Base-by-base conservation (phyloP, 768 basidiomycete species). In the Russula sp. region DNA sequence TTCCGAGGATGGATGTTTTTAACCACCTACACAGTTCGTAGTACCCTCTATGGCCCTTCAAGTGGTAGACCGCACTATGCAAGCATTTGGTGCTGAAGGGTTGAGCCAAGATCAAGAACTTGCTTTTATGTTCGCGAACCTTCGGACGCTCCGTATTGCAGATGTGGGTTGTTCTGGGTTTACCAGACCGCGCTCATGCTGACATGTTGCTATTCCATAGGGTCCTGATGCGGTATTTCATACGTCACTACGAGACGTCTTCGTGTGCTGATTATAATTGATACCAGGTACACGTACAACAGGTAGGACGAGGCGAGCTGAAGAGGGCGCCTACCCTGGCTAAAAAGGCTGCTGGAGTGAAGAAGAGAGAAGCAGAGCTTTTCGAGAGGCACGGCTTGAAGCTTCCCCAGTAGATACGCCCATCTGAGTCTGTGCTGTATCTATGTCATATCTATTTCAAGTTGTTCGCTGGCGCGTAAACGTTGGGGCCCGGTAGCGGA, bases 11-110 rank as follows among this genome's bases (percentile, higher is more conserved):
- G 42, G 22, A 18, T 18, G 22, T 11, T 22, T 59, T 36, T 46
- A 20, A 57, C 46, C 22, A 30, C 24, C 34, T 59, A 26, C 6
- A 3, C 68, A 98, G 95, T 96, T 97, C 71, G 87, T 94, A 42
- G 93, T 98, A 13, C 97, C 97, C 14, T 82, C 83, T 0, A 92
- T 96, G 90, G 96, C 94, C 0, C 80, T 91, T 54, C 77, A 79
- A 26, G 89, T 99, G 52, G 81, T 98, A 44, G 97, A 99, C 76
- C 88, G 94, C n/a, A 89, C 94, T 2, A 98, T 98, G 57, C 97
- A 99, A 78, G 80, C 90, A 0, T 94, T 89, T 71, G 97, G 97
- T 58, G 97, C 94, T n/a, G 96, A 98, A 75, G 97, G 97, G 38
- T 78, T 99, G 51, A 90, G 84, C 26, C 93, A 97, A 76, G 96